A percentile compares a stretch with the other conserved stretches of the same genome.
These are phyloP conservation scores for Podaxis rugospora DNA, from an alignment of 768 basidiomycete species.

Conservation along the genomic window DNA sequence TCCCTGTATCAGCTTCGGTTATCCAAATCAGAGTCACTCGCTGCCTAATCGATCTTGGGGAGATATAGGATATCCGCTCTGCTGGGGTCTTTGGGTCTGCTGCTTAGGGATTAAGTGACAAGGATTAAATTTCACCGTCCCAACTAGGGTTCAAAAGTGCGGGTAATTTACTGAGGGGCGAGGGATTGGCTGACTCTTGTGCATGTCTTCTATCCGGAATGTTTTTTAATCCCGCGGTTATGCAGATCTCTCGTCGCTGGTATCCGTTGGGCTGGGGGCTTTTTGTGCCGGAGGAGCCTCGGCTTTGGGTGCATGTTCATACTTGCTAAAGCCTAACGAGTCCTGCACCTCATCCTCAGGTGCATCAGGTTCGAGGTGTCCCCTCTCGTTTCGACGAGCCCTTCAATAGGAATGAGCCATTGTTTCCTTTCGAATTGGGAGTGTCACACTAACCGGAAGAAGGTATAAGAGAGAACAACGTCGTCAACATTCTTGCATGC, in stretches of 20 bases:
- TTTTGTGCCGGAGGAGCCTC: constrained; percentile 16
- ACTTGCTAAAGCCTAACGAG: constrained; percentile 71
- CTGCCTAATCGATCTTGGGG: too few species aligned
- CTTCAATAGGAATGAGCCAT: constrained; percentile 33
- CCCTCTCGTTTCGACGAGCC: constrained; percentile 79
- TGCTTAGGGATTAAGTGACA: too few species aligned
- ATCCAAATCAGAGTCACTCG: too few species aligned
- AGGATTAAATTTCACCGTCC: too few species aligned
- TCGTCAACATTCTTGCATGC: constrained; percentile 83
- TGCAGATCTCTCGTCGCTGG: neutral
- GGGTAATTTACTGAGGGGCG: too few species aligned
- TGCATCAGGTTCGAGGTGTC: constrained; percentile 90
- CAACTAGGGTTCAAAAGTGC: too few species aligned
- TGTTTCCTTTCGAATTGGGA: neutral
- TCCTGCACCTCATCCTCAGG: constrained; percentile 71
- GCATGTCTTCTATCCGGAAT: too few species aligned
- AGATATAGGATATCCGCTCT: too few species aligned
- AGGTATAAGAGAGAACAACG: constrained; percentile 93
- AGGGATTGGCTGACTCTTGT: too few species aligned
- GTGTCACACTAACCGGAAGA: constrained; percentile 71
- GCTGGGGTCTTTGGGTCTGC: too few species aligned
- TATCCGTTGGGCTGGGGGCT: neutral
- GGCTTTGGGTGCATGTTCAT: constrained; percentile 48
- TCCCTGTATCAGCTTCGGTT: too few species aligned
- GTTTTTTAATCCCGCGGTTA: neutral